Evolutionary conservation across 106 monocot species (phyloP).

Genomic region (Dendrobium huoshanense): DNA sequence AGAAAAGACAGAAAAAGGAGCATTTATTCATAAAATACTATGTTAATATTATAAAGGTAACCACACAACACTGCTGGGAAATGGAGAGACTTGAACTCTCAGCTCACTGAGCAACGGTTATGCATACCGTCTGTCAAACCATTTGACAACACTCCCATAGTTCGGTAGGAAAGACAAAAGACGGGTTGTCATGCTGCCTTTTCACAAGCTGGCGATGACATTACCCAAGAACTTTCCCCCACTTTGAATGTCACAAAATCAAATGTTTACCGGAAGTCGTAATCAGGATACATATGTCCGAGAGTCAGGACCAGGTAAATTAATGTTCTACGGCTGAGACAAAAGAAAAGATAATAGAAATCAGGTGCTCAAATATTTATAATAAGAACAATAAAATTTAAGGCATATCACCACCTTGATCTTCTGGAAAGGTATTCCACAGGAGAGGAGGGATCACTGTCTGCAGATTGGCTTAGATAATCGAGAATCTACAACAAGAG

Average conservation of each 20-base stretch:
- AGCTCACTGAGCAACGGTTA: constrained; percentile 85
- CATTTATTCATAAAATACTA: neutral
- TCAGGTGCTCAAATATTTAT: neutral
- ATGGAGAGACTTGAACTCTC: constrained; percentile 99
- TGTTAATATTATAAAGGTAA: neutral
- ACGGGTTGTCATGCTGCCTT: constrained; percentile 80
- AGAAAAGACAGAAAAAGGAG: neutral
- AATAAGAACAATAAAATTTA: neutral
- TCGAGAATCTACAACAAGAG: constrained; percentile 58
- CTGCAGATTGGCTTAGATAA: constrained; percentile 72
- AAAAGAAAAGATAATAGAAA: constrained; percentile 15
- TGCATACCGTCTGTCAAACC: constrained; percentile 88
- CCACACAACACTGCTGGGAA: constrained; percentile 39
- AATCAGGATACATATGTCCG: constrained; percentile 93
- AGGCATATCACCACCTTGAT: constrained; percentile 57
- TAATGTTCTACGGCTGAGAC: constrained; percentile 83
- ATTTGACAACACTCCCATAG: constrained; percentile 94
- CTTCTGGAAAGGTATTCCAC: constrained; percentile 49
- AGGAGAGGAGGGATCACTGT: constrained; percentile 67
- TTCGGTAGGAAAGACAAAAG: constrained; percentile 34
- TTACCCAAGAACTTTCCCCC: constrained; percentile 79
- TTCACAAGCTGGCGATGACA: constrained; percentile 78
- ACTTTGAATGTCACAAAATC: constrained; percentile 1
- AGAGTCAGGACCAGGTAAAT: constrained; percentile 91
- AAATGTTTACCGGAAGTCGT: constrained; percentile 88